Base-by-base conservation (phyloP, 2,329 filamentous ascomycete genomes). In the Bipolaris cookei region DNA sequence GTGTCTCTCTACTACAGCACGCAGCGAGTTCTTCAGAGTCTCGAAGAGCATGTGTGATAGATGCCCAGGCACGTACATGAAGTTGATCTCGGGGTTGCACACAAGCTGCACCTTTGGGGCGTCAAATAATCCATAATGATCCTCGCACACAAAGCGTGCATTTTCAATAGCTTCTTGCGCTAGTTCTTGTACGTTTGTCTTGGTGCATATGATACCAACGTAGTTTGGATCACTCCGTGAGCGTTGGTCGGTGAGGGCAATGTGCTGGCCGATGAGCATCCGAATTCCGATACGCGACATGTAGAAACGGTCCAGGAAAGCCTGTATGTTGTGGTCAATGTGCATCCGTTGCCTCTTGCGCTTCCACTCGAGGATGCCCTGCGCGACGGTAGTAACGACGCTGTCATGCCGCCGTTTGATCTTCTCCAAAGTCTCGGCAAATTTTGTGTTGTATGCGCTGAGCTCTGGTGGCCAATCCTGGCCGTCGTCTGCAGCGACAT, bases 31-130 rank as follows among this genome's bases (percentile, higher is more conserved):
- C 82, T 99, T 99, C 76, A 99, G 83, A 1, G 95, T 99, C 81
- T 99, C 95, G 78, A 99, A 99, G 49, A 99, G 89, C 95, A 99
- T 99, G 80, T 99, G 95, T 67, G 92, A 97, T 77, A 99, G 77
- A 79, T 99, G 95, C n/a, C 95, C 95, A 0, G 95, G 95, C 51
- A 99, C 95, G 75, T 99, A 99, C 95, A 99, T 99, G 81, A 99
- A 99, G 82, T 96, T 90, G 71, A 99, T 84, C 76, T 96, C 88
- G 16, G 92, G 90, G 72, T 93, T 92, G 83, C 95, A 99, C 59
- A 99, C 91, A 55, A 99, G 89, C 79, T 98, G 93, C 66, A 99
- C 90, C 77, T 96, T 96, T 54, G 95, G 95, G 7, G 95, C 93
- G 74, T 98, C 94, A 71, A 98, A 99, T 10, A 99, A 83, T 60